These are phyloP conservation scores for Fusarium sp. DNA, from an alignment of 2,329 filamentous ascomycete species.

Conservation along the genomic window DNA sequence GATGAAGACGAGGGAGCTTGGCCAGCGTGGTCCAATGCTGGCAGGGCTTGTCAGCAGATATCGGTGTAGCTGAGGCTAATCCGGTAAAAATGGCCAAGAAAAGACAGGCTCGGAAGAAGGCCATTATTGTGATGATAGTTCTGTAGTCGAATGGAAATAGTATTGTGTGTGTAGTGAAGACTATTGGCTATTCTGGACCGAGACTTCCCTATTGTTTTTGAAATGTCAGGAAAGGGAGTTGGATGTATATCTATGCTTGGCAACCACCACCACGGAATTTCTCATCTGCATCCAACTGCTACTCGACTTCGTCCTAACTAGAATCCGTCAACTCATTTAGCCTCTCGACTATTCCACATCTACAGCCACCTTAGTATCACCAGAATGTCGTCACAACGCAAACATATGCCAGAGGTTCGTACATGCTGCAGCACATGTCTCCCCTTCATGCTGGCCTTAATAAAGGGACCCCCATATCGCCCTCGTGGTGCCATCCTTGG, in stretches of 20 bases:
- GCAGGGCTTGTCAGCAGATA: neutral
- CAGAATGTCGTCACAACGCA: neutral
- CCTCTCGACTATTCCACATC: too few species aligned
- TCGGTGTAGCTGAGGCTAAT: neutral
- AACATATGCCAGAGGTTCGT: neutral
- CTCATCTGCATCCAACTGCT: too few species aligned
- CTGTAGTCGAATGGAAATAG: neutral
- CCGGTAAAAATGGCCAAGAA: neutral
- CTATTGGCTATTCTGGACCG: too few species aligned
- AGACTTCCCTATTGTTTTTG: too few species aligned
- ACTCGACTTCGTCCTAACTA: too few species aligned
- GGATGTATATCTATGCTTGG: too few species aligned
- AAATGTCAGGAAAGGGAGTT: too few species aligned
- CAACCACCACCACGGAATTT: too few species aligned
- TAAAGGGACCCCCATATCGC: neutral
- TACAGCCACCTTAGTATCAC: neutral
- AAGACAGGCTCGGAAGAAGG: neutral
- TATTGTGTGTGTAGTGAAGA: neutral
- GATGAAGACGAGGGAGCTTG: neutral
- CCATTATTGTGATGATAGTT: neutral
- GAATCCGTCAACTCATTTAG: too few species aligned
- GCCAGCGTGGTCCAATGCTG: neutral
- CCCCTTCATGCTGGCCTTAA: neutral
- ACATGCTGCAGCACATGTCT: neutral
- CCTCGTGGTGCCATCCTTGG: neutral